Conservation (phyloP, 257 asterid genomes). For the Echium plantagineum region DNA sequence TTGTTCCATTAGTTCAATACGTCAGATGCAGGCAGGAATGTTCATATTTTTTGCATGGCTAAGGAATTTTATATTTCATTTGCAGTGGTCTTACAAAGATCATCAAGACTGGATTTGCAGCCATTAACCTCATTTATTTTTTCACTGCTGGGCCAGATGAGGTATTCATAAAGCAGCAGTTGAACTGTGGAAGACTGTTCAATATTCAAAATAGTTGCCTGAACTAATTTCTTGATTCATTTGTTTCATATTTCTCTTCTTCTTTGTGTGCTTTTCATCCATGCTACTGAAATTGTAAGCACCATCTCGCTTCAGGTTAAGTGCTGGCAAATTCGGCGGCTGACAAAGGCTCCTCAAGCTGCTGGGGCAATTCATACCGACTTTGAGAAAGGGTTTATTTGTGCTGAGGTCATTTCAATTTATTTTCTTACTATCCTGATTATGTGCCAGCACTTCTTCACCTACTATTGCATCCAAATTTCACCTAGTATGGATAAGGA, state of each 20-base stretch:
- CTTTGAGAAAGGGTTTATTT: conserved; percentile 91
- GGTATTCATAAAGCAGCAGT: conserved; percentile 28
- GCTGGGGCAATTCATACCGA: conserved; percentile 97
- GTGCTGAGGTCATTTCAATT: conserved; percentile 66
- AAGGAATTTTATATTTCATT: conserved; percentile 12
- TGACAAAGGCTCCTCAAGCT: conserved; percentile 91
- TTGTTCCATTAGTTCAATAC: not conserved
- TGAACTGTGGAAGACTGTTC: not conserved
- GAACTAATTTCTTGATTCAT: not conserved
- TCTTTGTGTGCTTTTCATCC: not conserved
- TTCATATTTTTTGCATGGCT: not conserved
- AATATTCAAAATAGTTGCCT: not conserved
- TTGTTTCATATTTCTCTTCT: not conserved
- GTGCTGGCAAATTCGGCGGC: conserved; percentile 97
- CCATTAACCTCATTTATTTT: conserved; percentile 91
- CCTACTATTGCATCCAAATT: not conserved
- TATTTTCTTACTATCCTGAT: not conserved
- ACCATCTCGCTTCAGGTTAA: conserved; percentile 51
- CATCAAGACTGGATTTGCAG: conserved; percentile 95
- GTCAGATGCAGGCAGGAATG: not conserved
- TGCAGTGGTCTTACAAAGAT: conserved; percentile 85
- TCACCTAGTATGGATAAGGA: not conserved
- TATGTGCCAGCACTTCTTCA: not conserved
- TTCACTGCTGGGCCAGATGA: conserved; percentile 99
- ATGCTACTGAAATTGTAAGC: not conserved